Evolutionary conservation across 192 early-diverging fungal genomes (phyloP), one percentile per base, ranked within the genome.

Genomic region (Coemansia umbellata): DNA sequence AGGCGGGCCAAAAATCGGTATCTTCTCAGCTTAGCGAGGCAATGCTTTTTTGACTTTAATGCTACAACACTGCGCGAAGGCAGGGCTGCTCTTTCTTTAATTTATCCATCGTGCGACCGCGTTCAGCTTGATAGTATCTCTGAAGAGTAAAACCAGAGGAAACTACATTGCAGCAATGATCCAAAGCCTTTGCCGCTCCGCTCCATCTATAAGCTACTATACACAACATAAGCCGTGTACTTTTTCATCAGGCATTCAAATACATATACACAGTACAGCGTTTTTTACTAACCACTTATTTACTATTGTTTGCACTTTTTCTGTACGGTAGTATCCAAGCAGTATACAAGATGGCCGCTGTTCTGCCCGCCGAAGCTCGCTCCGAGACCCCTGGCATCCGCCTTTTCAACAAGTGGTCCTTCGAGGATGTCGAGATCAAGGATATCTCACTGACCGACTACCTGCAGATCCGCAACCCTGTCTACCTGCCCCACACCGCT

Each of bases 401-500:
- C 53, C 82, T 91, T 37, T 91, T 91, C 82, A 87, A 89, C 83
- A 90, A 90, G 84, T 93, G 91, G 91, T 81, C 80, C 58, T 93
- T 86, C 58, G 90, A 93, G 50, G 88, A 89, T 66, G 82, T 93
- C 60, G 86, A 89, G 79, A 82, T 91, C 75, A 91, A 92, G 83
- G 91, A 93, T 64, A 86, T 90, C 61, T 86, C 89, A 33, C 80
- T 92, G 61, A 79, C 78, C 50, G 94, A 97, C 78, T 97, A 97
- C 85, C 80, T 97, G 63, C 87, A 89, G 79, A 82, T 97, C 80
- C 84, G 84, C 58, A 86, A 87, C 78, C 89, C 87, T 45, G 88
- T 95, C 61, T 98, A 97, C 83, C 81, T 94, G 63, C 92, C 95
- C 60, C 95, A 98, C 88, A 95, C 95, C 54, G 95, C 94, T 55